Evolutionary conservation across 1,139 yeast species (phyloP).

Genomic region (Saccharomyces hybrid): DNA sequence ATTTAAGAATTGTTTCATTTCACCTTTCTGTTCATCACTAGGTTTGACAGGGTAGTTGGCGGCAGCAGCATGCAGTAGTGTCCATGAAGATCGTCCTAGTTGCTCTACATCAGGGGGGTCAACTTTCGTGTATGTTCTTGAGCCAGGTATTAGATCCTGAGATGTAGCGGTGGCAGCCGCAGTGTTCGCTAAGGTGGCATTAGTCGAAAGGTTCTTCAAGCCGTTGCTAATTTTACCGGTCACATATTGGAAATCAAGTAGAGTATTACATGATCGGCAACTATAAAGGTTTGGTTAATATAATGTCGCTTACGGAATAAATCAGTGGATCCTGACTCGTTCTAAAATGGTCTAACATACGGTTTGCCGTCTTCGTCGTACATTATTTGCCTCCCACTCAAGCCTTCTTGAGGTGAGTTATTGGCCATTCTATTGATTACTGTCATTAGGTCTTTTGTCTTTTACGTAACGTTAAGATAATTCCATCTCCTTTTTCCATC

Average conservation of each 20-base stretch:
- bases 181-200: background rate
- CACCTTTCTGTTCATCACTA: constrained; percentile 50
- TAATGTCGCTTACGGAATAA: background rate
- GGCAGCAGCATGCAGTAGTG: constrained; percentile 81
- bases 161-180: constrained; percentile 13
- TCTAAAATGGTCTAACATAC: constrained; percentile 38
- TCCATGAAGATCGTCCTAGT: constrained; percentile 88
- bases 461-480: background rate
- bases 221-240: constrained; percentile 27
- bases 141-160: constrained; percentile 16
- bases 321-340: background rate
- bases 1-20: constrained; percentile 60
- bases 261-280: constrained; percentile 77
- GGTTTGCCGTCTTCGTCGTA: constrained; percentile 89
- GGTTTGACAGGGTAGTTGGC: constrained; percentile 81
- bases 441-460: background rate
- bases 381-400: constrained; percentile 37
- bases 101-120: constrained; percentile 84
- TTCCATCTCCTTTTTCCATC: background rate
- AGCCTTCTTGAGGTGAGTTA: constrained; percentile 1
- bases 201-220: background rate
- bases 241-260: constrained; percentile 67
- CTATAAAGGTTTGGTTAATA: constrained; percentile 8
- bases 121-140: constrained; percentile 36
- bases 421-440: background rate